Conservation (phyloP, 352 stramenopile species). For the Phytophthora ramorum region DNA sequence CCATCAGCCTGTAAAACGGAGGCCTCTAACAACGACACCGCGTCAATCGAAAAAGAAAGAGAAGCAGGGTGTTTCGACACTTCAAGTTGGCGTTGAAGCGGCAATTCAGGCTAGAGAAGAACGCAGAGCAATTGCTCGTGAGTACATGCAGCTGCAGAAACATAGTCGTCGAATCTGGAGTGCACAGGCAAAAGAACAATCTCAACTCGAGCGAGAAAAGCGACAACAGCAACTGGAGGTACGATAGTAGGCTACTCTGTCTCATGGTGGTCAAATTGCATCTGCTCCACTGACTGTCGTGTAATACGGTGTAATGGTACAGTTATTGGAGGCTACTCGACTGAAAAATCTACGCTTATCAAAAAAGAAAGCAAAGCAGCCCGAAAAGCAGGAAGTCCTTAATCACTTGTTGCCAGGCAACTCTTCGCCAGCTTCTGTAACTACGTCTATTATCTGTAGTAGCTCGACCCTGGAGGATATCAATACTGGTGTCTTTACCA, state of each 20-base stretch:
- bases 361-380: conserved; percentile 13
- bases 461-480: background rate
- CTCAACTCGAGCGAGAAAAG: conserved; percentile 47
- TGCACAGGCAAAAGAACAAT: conserved; percentile 45
- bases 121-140: conserved; percentile 60
- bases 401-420: background rate
- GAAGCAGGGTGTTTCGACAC: conserved; percentile 5
- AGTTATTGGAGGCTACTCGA: conserved; percentile 39
- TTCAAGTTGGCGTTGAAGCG: conserved; percentile 6
- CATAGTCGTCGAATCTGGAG: conserved; percentile 45
- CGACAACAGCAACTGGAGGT: conserved; percentile 63
- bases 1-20: conserved; percentile 21
- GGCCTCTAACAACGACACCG: conserved; percentile 2
- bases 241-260: background rate
- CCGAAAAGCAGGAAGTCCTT: conserved; percentile 7
- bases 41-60: conserved; percentile 23
- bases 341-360: conserved; percentile 37
- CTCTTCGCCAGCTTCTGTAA: background rate
- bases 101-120: conserved; percentile 41
- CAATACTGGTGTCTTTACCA: background rate
- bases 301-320: background rate
- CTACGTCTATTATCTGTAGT: background rate
- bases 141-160: conserved; percentile 77
- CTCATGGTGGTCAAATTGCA: background rate
- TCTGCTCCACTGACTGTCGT: background rate